Evolutionary conservation across 768 basidiomycete genomes (phyloP), one percentile per base, ranked within the genome.

Genomic region (Lyophyllum decastes): DNA sequence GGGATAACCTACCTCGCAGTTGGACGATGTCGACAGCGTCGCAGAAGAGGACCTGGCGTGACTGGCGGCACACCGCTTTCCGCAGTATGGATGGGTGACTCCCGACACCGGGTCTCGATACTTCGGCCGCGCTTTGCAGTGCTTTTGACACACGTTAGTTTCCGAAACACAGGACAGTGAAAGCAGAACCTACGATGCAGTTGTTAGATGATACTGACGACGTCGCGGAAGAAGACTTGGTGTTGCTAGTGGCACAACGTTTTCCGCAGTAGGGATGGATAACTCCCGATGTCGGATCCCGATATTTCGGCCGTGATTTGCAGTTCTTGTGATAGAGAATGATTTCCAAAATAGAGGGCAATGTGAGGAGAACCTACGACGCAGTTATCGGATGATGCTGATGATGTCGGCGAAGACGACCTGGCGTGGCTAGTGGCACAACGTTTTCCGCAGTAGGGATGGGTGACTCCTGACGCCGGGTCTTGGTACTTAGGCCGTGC

Each of bases 191-290:
- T n/a, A n/a, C n/a, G n/a, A n/a, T n/a, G n/a, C n/a, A n/a, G n/a
- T n/a, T n/a, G n/a, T 80, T 79, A n/a, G n/a, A n/a, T n/a, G n/a
- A n/a, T n/a, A n/a, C n/a, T n/a, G n/a, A n/a, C n/a, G n/a, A n/a
- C n/a, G n/a, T n/a, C n/a, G n/a, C n/a, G n/a, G n/a, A n/a, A n/a
- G n/a, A n/a, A n/a, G 30, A 38, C n/a, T 41, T 58, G 12, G 41
- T 25, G 14, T 38, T 6, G 30, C 30, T 33, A 6, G 30, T 38
- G 4, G 85, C 85, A 62, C 87, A 88, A 10, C 83, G 78, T 64
- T 84, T 88, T 64, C 85, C 73, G 64, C 87, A 88, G 66, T 79
- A 89, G 14, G 83, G 78, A 69, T 88, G 86, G 1, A 77, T 81
- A 21, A 50, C 53, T 51, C 78, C 79, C 10, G 76, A 78, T 4